phyloP scores from a whole-genome alignment of 805 yeast species.

The Starmerella riodocensis region DNA sequence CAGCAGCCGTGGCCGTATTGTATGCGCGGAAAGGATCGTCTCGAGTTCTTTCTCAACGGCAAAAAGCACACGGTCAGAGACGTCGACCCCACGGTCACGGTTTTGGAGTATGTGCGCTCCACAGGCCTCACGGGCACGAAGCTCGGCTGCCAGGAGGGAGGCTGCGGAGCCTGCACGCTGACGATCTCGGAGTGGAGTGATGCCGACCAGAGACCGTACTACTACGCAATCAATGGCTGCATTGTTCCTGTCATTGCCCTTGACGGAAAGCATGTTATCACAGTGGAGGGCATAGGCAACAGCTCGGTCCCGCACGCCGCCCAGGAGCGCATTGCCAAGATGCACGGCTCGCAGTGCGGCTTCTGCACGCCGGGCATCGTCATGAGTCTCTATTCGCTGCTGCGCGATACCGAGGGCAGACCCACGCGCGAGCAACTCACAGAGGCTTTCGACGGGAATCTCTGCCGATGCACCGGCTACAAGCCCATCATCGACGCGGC shows the following conservation, averaged over 20 bases:
- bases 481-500: conserved; percentile 40
- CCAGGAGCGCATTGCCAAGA: conserved; percentile 38
- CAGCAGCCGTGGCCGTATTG: background rate
- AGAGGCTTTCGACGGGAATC: conserved; percentile 37
- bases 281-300: conserved; percentile 38
- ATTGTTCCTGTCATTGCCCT: conserved; percentile 35
- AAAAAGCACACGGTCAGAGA: conserved; percentile 27
- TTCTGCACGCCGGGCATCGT: conserved; percentile 41
- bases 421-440: conserved; percentile 31
- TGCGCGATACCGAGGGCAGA: conserved; percentile 30
- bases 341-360: conserved; percentile 41
- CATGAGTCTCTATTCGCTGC: conserved; percentile 35
- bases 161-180: conserved; percentile 40
- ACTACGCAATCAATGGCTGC: conserved; percentile 35
- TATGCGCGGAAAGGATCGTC: conserved; percentile 1
- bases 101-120: conserved; percentile 33
- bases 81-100: conserved; percentile 34
- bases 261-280: conserved; percentile 36
- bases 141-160: conserved; percentile 40
- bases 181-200: conserved; percentile 30
- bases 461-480: conserved; percentile 40
- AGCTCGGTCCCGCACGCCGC: conserved; percentile 34
- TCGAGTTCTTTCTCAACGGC: conserved; percentile 33
- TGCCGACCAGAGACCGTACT: conserved; percentile 23
- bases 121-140: conserved; percentile 34